Base-by-base conservation (phyloP, 2,329 filamentous ascomycete genomes). In the Periconia sp. region DNA sequence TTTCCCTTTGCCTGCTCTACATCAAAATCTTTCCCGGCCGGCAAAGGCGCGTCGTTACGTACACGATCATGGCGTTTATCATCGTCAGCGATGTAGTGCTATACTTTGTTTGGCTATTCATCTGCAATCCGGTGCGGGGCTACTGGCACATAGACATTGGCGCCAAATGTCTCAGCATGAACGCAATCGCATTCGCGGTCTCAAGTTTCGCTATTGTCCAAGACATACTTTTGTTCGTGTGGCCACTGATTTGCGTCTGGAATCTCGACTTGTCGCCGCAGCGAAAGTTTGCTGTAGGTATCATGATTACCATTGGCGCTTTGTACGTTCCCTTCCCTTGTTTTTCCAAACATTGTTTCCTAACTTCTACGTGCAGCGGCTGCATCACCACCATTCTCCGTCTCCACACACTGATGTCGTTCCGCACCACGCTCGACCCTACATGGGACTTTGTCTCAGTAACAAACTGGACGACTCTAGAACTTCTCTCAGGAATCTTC, bases 241-340 rank as follows among this genome's bases (percentile, higher is more conserved):
- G 69, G 1, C 68, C 68, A 0, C 30, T 71, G 15, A 27, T 60
- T 1, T 64, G 57, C 35, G 58, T 70, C 23, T 45, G 53, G 8
- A 64, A 61, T 5, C 47, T 70, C 1, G 59, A 68, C 17, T 67
- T 67, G 52, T 59, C 55, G 27, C 45, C 56, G 10, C 54, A 53
- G 19, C 57, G 59, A 10, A 68, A 68, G 46, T 40, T 64, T 19
- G 62, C 60, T 1, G 62, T 67, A 9, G 55, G 54, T 5, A 45
- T 64, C 44, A 67, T 69, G 65, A 68, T 69, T 43, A 35, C 57
- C n/a, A 60, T 69, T 17, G 65, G 68, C 10, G 62, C 60, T 13
- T 61, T 69, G 57, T 58, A 47, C 3, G 57, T 50, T n/a, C n/a
- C n/a, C n/a, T n/a, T n/a, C n/a, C n/a, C n/a, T n/a, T n/a, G n/a